phyloP scores from a whole-genome alignment of 768 basidiomycete species.

The Pleurotus citrinopileatus region DNA sequence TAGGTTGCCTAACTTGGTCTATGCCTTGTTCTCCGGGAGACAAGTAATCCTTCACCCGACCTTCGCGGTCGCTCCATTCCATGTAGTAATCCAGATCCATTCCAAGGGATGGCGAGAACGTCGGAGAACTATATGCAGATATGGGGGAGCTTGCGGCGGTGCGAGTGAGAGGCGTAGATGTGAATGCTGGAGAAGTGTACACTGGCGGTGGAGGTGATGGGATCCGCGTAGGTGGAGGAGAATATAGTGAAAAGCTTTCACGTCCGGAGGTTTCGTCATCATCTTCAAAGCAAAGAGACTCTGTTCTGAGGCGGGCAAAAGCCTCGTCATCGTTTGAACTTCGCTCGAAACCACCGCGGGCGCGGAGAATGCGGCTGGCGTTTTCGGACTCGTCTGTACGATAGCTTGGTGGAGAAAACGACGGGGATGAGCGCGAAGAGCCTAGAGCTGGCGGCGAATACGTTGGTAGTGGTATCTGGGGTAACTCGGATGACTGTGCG shows the following conservation, averaged over 20 bases:
- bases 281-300: neutral
- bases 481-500: neutral
- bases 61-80: neutral
- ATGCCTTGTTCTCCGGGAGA: neutral
- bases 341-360: neutral
- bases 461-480: neutral
- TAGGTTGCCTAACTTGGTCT: too few species aligned
- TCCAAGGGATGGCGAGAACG: neutral
- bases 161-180: neutral
- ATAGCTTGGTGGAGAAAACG: constrained; percentile 1
- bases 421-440: neutral
- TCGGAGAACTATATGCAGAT: neutral
- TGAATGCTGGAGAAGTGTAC: neutral
- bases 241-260: neutral
- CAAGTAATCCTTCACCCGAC: too few species aligned
- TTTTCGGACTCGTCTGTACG: neutral
- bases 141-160: neutral
- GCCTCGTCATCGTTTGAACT: neutral
- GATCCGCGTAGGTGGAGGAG: constrained; percentile 1
- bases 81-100: constrained; percentile 5
- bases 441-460: constrained; percentile 1
- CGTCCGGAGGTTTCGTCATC: neutral
- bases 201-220: constrained; percentile 5
- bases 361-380: neutral
- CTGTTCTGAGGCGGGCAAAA: neutral